Evolutionary conservation across 306 rosid genomes (phyloP).

Genomic region (Cucurbita maxima): DNA sequence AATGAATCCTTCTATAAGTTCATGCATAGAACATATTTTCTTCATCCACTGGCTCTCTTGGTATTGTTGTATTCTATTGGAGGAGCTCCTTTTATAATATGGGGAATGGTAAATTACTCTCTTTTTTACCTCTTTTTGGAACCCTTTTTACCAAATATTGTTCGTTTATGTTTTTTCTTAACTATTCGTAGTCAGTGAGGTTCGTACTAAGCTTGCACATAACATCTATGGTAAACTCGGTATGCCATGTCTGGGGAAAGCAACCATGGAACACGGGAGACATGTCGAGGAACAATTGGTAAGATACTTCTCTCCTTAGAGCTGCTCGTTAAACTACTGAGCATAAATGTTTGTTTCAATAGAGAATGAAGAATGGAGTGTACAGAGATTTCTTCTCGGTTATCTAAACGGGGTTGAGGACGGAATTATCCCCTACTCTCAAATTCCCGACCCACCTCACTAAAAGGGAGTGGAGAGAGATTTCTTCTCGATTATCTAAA

Average conservation of each 20-base stretch:
- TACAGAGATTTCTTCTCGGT: too few species aligned
- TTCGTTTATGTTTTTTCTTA: background rate
- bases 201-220: constrained; percentile 33
- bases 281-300: constrained; percentile 50
- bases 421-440: too few species aligned
- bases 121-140: background rate
- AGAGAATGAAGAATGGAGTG: too few species aligned
- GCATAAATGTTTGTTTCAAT: too few species aligned
- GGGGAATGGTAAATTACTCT: constrained; percentile 46
- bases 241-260: constrained; percentile 24
- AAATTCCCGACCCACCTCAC: too few species aligned
- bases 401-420: too few species aligned
- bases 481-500: too few species aligned
- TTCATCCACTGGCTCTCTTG: constrained; percentile 41
- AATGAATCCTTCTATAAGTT: constrained; percentile 39
- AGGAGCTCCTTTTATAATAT: constrained; percentile 43
- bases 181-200: constrained; percentile 36
- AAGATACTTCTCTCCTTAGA: background rate
- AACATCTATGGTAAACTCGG: constrained; percentile 33
- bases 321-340: too few species aligned
- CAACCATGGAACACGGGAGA: constrained; percentile 13
- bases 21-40: constrained; percentile 26
- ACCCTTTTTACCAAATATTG: background rate
- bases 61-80: constrained; percentile 35
- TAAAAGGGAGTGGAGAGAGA: too few species aligned